These are phyloP conservation scores for Entophlyctis luteolus DNA, from an alignment of 192 early-diverging fungal species.

Conservation along the genomic window DNA sequence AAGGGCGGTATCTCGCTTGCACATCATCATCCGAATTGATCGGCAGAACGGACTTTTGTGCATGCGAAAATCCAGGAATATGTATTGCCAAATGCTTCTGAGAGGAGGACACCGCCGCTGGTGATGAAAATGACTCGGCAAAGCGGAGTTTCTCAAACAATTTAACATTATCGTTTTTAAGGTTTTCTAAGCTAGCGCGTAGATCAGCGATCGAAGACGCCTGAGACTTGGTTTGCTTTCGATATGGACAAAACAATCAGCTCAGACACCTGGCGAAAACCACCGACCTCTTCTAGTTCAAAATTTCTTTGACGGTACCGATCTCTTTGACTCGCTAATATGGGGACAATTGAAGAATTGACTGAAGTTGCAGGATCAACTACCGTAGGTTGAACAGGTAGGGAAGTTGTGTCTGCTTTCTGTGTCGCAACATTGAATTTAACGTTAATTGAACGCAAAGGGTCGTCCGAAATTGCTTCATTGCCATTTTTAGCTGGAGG, in stretches of 20 bases:
- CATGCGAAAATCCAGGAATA: not conserved
- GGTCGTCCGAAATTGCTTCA: not conserved
- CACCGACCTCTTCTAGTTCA: slow-evolving; percentile 70
- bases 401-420: no score
- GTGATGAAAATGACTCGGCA: slow-evolving; percentile 62
- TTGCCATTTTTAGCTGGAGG: not conserved
- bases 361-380: slow-evolving; percentile 6
- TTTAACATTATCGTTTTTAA: slow-evolving; percentile 82
- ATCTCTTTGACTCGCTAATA: slow-evolving; percentile 84
- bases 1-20: slow-evolving; percentile 62
- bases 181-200: slow-evolving; percentile 56
- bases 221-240: slow-evolving; percentile 42
- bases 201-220: slow-evolving; percentile 53
- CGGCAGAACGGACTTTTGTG: not conserved
- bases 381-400: slow-evolving; percentile 8
- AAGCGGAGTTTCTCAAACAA: slow-evolving; percentile 88
- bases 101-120: not conserved
- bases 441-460: slow-evolving; percentile 7
- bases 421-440: not conserved
- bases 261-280: not conserved
- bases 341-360: slow-evolving; percentile 64
- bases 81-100: no score
- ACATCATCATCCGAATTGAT: slow-evolving; percentile 30
- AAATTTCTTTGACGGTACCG: slow-evolving; percentile 80
- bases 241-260: not conserved